These are phyloP conservation scores for Stereum hirsutum DNA, from an alignment of 1,284 basidiomycete species.

Conservation along the genomic window DNA sequence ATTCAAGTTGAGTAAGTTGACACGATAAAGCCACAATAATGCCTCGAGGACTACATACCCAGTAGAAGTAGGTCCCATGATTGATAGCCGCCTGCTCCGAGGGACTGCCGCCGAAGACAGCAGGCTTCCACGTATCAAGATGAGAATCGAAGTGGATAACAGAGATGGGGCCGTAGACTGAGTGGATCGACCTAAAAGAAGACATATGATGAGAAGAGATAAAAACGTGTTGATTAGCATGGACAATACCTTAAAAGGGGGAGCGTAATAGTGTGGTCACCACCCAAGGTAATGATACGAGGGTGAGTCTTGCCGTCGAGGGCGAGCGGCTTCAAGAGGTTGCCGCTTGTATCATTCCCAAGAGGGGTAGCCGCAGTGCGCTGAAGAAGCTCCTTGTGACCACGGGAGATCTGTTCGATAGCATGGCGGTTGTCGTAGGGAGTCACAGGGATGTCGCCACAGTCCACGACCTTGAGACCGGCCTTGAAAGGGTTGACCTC, in stretches of 20 bases:
- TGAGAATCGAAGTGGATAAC: slow-evolving; percentile 80
- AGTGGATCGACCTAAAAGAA: slow-evolving; percentile 61
- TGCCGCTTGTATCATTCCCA: slow-evolving; percentile 52
- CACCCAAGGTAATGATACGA: slow-evolving; percentile 64
- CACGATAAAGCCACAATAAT: too few relatives aligned
- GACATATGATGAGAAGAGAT: too few relatives aligned
- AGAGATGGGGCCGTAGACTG: slow-evolving; percentile 62
- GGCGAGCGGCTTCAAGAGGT: slow-evolving; percentile 43
- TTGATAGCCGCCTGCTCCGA: slow-evolving; percentile 61
- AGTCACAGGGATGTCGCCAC: slow-evolving; percentile 52
- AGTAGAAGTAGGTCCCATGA: slow-evolving; percentile 74
- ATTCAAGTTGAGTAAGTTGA: too few relatives aligned
- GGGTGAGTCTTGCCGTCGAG: slow-evolving; percentile 59
- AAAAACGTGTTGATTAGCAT: too few relatives aligned
- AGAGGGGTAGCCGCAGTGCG: slow-evolving; percentile 50
- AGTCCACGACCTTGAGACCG: slow-evolving; percentile 61
- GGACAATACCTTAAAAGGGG: too few relatives aligned
- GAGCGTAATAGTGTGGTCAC: slow-evolving; percentile 70
- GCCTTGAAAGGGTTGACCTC: slow-evolving; percentile 57
- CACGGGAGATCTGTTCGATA: slow-evolving; percentile 65
- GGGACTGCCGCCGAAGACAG: slow-evolving; percentile 61
- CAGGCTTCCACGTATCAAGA: slow-evolving; percentile 64
- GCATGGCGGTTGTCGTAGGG: slow-evolving; percentile 65
- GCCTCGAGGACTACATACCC: too few relatives aligned
- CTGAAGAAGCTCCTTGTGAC: slow-evolving; percentile 54